Evolutionary conservation across 2,329 filamentous ascomycete genomes (phyloP), one percentile per base, ranked within the genome.

Genomic region (Davidsoniella virescens): DNA sequence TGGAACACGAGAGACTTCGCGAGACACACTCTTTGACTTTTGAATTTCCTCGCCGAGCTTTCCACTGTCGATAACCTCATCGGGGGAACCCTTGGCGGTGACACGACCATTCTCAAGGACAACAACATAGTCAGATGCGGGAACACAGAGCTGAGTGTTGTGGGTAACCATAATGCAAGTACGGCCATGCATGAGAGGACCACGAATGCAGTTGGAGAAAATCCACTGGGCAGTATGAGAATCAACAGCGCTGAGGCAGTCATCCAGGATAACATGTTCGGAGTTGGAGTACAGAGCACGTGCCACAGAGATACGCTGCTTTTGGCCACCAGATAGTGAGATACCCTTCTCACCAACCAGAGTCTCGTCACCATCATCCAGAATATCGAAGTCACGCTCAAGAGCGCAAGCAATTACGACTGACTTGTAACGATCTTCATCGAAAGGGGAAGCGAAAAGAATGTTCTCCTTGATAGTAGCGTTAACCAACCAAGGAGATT

Each of bases 141-240:
- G 87, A 6, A 87, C 78, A 57, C 87, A 92, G 16, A 98, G 75
- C n/a, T 84, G 76, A 25, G 92, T 77, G 60, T 96, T 98, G 68
- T 98, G 92, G 0, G 92, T 95, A 36, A 98, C 90, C 41, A 98
- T 72, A 49, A 98, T 86, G 63, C 92, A 96, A 25, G 92, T 96
- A 40, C 92, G 80, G 60, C 80, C 73, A 52, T 75, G 69, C 92
- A 98, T 96, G 47, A 98, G 67, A 5, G 86, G 84, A 2, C 92
- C 92, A 58, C 81, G 81, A 55, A 98, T 81, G 53, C 88, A 94
- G 64, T 94, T 84, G 61, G 83, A 84, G 66, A 96, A 96, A 57
- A 98, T 96, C 82, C 93, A 95, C 63, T 95, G 93, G 2, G 88
- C 88, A 0, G 92, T 96, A 59, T 98, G 92, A 3, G 92, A 93